Conservation (phyloP, 768 basidiomycete genomes). For the Suillus discolor region DNA sequence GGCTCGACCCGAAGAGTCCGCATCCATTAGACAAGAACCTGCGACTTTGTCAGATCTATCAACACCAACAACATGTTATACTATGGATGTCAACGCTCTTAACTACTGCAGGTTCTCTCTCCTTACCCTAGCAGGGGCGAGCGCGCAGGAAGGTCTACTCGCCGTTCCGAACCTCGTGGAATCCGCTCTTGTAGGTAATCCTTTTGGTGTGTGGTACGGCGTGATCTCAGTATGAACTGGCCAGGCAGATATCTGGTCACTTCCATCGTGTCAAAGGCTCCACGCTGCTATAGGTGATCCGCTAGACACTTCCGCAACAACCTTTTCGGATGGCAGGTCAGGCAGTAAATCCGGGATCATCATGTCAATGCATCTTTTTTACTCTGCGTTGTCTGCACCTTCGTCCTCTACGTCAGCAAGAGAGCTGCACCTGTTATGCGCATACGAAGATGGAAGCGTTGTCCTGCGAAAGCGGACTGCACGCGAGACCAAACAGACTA, state of each 20-base stretch:
- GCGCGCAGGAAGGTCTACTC: slow-evolving; percentile 49
- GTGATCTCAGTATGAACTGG: not conserved
- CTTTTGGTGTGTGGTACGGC: not conserved
- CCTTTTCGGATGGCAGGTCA: slow-evolving; percentile 47
- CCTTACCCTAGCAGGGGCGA: slow-evolving; percentile 31
- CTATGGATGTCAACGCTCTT: slow-evolving; percentile 88
- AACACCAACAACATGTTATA: slow-evolving; percentile 57
- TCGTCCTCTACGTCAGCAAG: slow-evolving; percentile 32
- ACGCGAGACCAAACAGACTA: slow-evolving; percentile 39
- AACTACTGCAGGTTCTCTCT: slow-evolving; percentile 93
- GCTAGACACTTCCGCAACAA: slow-evolving; percentile 28
- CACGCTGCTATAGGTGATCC: slow-evolving; percentile 85
- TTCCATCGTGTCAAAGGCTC: slow-evolving; percentile 68
- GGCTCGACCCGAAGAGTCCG: slow-evolving; percentile 52
- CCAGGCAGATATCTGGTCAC: slow-evolving; percentile 86
- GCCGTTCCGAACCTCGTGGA: slow-evolving; percentile 90
- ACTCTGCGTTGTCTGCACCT: slow-evolving; percentile 31
- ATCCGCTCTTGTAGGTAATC: slow-evolving; percentile 66
- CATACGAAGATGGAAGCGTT: slow-evolving; percentile 91
- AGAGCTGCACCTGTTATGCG: slow-evolving; percentile 66
- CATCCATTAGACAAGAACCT: slow-evolving; percentile 51
- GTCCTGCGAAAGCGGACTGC: slow-evolving; percentile 56
- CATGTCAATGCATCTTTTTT: slow-evolving; percentile 82
- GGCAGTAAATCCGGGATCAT: slow-evolving; percentile 74
- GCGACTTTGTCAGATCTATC: slow-evolving; percentile 54